Base-by-base conservation (phyloP, 139 green algal species). In the Picochlorum sp. region DNA sequence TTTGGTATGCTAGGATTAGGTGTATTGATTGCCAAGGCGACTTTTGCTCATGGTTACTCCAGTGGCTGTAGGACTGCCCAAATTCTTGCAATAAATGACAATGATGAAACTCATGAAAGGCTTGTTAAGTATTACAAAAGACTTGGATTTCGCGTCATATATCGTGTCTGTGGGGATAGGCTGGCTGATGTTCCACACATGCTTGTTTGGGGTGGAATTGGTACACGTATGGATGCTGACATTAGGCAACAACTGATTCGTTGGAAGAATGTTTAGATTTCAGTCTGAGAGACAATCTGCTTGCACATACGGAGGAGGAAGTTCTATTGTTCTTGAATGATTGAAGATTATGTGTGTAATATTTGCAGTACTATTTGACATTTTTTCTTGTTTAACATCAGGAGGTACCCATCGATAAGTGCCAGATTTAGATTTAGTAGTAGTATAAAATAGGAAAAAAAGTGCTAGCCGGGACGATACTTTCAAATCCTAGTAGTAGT, bases 11-110 rank as follows among this genome's bases (percentile, higher is more conserved):
- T 84, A 5, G 84, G 84, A 0, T 63, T 94, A 55, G 81, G 84
- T 0, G 60, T 88, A 47, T 65, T 90, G 2, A 56, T 94, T 29
- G 80, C 72, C 5, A 72, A 57, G 1, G 78, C 85, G 5, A 73
- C 73, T 5, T 84, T 94, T 44, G 74, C 69, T 18, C 64, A 79
- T 56, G 85, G 71, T n/a, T 22, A 20, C n/a, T 55, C 39, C 0
- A 45, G 40, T 1, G 82, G 80, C n/a, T 89, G 78, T 69, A 49
- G 12, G 0, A 85, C 68, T 20, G 82, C 80, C 1, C 85, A 94
- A 54, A 88, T 93, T 24, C 67, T 94, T 10, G 85, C 85, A 2
- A 94, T 94, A 57, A 85, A 89, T 55, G 83, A 90, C 56, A 80
- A 76, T 47, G 62, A 71, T 70, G 33, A 57, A 49, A 59, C 28